These are phyloP conservation scores for Syzygium aqueum DNA, from an alignment of 345 rosid genomes.

Conservation along the genomic window DNA sequence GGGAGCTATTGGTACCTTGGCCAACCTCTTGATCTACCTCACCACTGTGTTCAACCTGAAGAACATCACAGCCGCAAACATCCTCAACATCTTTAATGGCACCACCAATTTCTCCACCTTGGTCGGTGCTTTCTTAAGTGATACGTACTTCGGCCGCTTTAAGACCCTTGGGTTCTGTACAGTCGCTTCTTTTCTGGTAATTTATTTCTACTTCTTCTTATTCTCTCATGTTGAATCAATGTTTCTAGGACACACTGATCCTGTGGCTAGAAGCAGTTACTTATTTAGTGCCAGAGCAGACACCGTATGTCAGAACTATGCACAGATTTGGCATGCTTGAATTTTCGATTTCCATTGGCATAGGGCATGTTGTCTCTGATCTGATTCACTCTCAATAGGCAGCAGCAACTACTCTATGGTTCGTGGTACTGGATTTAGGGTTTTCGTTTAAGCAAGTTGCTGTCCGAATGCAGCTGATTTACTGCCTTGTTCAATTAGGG, in stretches of 20 bases:
- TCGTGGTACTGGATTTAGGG: not conserved
- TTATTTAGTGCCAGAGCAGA: not conserved
- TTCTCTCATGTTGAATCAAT: not conserved
- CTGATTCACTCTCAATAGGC: not conserved
- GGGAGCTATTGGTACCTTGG: constrained; percentile 13
- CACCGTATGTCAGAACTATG: not conserved
- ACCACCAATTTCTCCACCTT: constrained; percentile 10
- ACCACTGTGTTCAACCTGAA: constrained; percentile 11
- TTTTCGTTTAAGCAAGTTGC: not conserved
- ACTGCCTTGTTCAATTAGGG: constrained; percentile 23
- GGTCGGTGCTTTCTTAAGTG: constrained; percentile 11
- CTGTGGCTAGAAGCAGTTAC: not conserved
- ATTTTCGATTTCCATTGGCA: not conserved
- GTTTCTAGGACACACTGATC: not conserved
- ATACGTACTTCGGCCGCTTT: constrained; percentile 14
- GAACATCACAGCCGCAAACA: constrained; percentile 3
- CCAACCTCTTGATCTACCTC: constrained; percentile 10
- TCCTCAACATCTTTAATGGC: constrained; percentile 10
- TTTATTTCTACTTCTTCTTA: not conserved
- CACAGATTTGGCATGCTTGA: not conserved
- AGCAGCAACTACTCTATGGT: not conserved
- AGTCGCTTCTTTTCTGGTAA: constrained; percentile 7
- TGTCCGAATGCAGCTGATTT: not conserved
- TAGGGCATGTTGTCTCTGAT: not conserved
- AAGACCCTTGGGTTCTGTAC: constrained; percentile 12